Base-by-base conservation (phyloP, 192 early-diverging fungal species). In the Coemansia umbellata region DNA sequence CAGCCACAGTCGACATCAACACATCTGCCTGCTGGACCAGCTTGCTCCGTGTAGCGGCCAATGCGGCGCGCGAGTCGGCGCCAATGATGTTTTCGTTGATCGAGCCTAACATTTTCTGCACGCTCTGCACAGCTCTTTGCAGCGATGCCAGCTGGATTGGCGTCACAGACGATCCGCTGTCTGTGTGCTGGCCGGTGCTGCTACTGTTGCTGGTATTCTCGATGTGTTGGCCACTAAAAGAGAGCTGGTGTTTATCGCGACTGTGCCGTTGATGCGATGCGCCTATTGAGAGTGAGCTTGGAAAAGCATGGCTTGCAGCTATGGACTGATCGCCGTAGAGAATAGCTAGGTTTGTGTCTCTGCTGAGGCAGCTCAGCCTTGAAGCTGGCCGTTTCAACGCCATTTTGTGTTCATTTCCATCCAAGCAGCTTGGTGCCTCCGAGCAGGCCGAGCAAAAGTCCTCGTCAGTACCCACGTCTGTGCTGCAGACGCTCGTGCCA, bases 1-100 rank as follows among this genome's bases (percentile, higher is more conserved):
- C 72, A 1, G 72, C 72, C 8, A 74, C 72, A 0, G 72, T 64
- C 0, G 72, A 74, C 72, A 67, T 67, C 26, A 74, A 57, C 33
- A 74, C 64, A 15, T 74, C 72, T 13, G 72, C 63, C 23, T 74
- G 72, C 53, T 74, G 72, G 31, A 53, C 60, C 32, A 74, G 60
- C 53, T 53, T 51, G 49, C 49, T 60, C 24, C 60, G 63, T 31
- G 72, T 60, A 7, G 72, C 55, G 3, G 64, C 64, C 23, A 74
- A 40, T 8, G 65, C 60, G 10, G 56, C 41, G 9, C 57, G 53
- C 49, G 72, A 64, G 36, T 74, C 65, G 2, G 60, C 64, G 8
- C 53, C 55, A 10, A 42, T 51, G 13, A 74, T 60, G 58, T 56
- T 58, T 51, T 74, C 72, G 53, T 56, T 60, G 55, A 74, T 62